Evolutionary conservation across 2,329 filamentous ascomycete genomes (phyloP).

Genomic region (Colletotrichum chrysophilum): DNA sequence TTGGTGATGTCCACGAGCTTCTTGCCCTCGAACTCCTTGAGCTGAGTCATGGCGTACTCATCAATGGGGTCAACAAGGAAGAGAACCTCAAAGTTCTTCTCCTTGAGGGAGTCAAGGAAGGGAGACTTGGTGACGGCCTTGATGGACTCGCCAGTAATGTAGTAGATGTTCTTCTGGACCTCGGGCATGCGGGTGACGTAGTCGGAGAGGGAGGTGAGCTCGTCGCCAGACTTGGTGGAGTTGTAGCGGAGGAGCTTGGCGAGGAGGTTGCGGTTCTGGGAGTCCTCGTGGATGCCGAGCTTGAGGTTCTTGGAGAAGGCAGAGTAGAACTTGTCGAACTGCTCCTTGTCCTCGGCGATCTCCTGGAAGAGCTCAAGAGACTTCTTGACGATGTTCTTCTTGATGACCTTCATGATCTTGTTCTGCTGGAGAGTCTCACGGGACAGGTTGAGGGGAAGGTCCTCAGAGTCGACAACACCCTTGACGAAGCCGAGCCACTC

Average conservation of each 20-base stretch:
- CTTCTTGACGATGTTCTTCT: constrained; percentile 99
- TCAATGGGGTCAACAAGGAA: constrained; percentile 99
- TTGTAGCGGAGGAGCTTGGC: constrained; percentile 99
- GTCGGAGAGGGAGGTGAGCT: constrained; percentile 92
- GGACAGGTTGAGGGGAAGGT: constrained; percentile 98
- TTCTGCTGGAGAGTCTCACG: constrained; percentile 99
- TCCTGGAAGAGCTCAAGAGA: constrained; percentile 98
- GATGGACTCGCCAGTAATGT: constrained; percentile 99
- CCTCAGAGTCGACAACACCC: constrained; percentile 99
- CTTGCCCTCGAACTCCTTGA: constrained; percentile 99
- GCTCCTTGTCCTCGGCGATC: constrained; percentile 99
- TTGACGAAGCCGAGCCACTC: constrained; percentile 99
- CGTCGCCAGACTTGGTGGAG: constrained; percentile 98
- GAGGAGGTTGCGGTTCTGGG: constrained; percentile 90
- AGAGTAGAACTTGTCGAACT: constrained; percentile 99
- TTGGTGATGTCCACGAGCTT: constrained; percentile 99
- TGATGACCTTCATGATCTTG: constrained; percentile 99
- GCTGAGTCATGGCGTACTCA: constrained; percentile 98
- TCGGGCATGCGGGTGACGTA: constrained; percentile 99
- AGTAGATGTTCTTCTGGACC: constrained; percentile 99
- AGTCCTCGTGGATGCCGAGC: constrained; percentile 99
- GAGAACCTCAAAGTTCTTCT: constrained; percentile 99
- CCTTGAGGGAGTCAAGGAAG: constrained; percentile 98
- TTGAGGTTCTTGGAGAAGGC: constrained; percentile 99
- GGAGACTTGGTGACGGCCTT: constrained; percentile 98